Percentiles rank a stretch among this genome's conserved stretches.
phyloP scores from a whole-genome alignment of 2,329 filamentous ascomycete species.

The Epichloe coenophiala region DNA sequence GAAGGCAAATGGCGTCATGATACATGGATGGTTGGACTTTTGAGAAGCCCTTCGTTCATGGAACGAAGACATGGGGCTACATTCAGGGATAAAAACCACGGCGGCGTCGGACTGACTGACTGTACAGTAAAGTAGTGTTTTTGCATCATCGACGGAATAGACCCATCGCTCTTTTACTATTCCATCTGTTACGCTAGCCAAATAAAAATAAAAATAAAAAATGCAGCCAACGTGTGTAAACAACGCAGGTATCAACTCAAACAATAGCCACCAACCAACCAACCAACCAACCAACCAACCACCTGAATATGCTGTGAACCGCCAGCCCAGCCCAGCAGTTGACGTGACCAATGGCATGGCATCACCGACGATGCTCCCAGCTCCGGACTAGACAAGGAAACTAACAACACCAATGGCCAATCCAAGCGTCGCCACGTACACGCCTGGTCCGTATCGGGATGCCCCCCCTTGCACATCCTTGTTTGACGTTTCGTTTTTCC shows the following conservation, averaged over 20 bases:
- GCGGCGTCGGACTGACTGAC: too few species aligned
- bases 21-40: too few species aligned
- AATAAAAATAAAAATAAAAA: too few species aligned
- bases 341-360: not conserved
- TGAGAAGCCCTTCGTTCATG: too few species aligned
- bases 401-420: not conserved
- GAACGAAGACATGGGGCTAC: too few species aligned
- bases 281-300: too few species aligned
- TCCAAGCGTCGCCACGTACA: not conserved
- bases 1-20: too few species aligned
- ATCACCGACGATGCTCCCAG: too few species aligned
- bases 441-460: not conserved
- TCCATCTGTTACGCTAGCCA: too few species aligned
- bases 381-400: not conserved
- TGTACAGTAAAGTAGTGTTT: too few species aligned
- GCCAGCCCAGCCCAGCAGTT: not conserved
- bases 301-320: not conserved
- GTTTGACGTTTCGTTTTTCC: not conserved
- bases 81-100: too few species aligned
- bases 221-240: not conserved
- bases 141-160: too few species aligned
- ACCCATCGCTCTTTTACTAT: not conserved
- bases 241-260: not conserved
- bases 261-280: not conserved
- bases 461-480: not conserved